Conservation (phyloP, 2,329 filamentous ascomycete genomes). For the Lasiodiplodia sp. region DNA sequence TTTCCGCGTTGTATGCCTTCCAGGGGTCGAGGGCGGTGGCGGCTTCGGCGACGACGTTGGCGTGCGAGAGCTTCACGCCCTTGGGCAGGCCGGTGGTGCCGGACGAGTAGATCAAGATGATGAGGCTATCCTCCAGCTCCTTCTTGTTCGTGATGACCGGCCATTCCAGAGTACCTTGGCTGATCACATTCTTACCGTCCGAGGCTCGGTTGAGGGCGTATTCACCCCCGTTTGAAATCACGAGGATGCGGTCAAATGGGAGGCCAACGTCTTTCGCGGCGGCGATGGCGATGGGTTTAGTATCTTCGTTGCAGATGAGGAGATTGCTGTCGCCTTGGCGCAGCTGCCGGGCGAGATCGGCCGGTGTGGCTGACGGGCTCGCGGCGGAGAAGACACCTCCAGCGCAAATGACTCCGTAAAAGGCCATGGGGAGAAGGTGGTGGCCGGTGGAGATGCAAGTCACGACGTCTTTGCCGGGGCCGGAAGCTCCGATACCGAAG, state of each 20-base stretch:
- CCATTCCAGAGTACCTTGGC: slow-evolving; percentile 58
- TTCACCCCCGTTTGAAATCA: slow-evolving; percentile 55
- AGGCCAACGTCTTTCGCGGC: slow-evolving; percentile 60
- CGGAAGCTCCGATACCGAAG: slow-evolving; percentile 60
- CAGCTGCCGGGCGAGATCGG: slow-evolving; percentile 60
- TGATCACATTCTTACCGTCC: slow-evolving; percentile 43
- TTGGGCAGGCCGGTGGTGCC: slow-evolving; percentile 55
- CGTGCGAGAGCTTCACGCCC: slow-evolving; percentile 54
- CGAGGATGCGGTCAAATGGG: slow-evolving; percentile 55
- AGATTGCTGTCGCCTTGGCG: slow-evolving; percentile 51
- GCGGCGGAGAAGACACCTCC: slow-evolving; percentile 67
- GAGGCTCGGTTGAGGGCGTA: slow-evolving; percentile 45
- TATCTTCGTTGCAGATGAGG: slow-evolving; percentile 57
- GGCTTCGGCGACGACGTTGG: slow-evolving; percentile 51
- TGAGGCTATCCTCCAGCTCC: slow-evolving; percentile 51
- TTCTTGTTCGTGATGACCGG: slow-evolving; percentile 58
- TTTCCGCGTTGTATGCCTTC: slow-evolving; percentile 38
- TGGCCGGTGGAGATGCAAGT: slow-evolving; percentile 65
- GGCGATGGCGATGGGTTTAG: slow-evolving; percentile 55
- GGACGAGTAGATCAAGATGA: slow-evolving; percentile 40
- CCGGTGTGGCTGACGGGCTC: slow-evolving; percentile 57
- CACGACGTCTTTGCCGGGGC: slow-evolving; percentile 58
- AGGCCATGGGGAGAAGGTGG: slow-evolving; percentile 60
- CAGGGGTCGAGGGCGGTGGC: slow-evolving; percentile 38
- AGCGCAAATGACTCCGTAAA: slow-evolving; percentile 65